Percentiles rank a stretch among this genome's conserved stretches.
Conservation (phyloP, 306 rosid genomes). For the Corylus heterophylla region DNA sequence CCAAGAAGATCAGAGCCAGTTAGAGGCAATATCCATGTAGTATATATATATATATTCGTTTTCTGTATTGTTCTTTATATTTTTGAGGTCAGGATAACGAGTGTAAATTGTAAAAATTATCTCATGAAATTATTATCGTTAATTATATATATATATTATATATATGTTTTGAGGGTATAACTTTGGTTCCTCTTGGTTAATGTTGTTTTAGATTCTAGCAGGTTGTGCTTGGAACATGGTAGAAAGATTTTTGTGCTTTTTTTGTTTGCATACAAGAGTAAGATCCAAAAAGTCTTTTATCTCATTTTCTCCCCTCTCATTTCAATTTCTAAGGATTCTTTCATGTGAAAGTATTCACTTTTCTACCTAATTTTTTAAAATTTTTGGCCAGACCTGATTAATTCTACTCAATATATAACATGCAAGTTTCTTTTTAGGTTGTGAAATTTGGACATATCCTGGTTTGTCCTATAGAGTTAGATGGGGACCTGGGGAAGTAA, state of each 20-base stretch:
- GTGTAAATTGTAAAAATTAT: neutral
- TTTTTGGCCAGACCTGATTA: neutral
- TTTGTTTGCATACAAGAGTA: neutral
- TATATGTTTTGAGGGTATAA: neutral
- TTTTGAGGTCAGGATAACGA: neutral
- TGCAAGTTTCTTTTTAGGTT: neutral
- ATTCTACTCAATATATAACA: neutral
- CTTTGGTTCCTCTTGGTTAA: neutral
- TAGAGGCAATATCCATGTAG: neutral
- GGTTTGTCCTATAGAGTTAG: neutral
- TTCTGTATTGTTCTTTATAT: neutral
- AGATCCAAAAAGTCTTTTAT: neutral
- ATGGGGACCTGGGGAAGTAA: neutral
- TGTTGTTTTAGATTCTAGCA: neutral
- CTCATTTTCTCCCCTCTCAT: neutral
- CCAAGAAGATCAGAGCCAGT: constrained; percentile 39
- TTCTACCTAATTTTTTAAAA: neutral
- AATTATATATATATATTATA: neutral
- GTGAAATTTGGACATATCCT: neutral
- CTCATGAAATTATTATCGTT: neutral
- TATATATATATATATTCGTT: neutral
- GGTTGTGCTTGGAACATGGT: too few species aligned
- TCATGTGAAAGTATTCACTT: neutral
- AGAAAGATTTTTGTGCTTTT: neutral
- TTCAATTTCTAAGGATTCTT: neutral